Percentiles rank a stretch among this genome's conserved stretches.
Conservation (phyloP, 2,329 filamentous ascomycete genomes). For the Zalaria obscura region DNA sequence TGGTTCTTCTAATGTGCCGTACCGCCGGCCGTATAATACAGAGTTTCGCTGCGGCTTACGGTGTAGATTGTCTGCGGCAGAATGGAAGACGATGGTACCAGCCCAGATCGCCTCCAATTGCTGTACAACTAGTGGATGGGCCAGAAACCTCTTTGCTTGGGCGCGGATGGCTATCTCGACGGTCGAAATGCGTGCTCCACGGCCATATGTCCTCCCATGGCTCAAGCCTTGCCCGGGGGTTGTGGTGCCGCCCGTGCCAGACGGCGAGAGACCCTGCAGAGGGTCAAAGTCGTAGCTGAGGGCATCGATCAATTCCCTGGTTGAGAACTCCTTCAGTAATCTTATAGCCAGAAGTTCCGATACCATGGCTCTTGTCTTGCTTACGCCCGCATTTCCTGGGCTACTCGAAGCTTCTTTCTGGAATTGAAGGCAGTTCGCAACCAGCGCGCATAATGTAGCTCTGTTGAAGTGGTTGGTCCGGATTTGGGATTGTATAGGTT, state of each 20-base stretch:
- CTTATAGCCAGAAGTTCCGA: conserved; percentile 87
- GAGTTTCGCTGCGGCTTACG: conserved; percentile 32
- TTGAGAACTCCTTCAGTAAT: conserved; percentile 76
- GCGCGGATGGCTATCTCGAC: conserved; percentile 87
- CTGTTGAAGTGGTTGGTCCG: conserved; percentile 69
- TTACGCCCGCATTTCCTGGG: conserved; percentile 72
- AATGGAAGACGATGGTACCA: conserved; percentile 88
- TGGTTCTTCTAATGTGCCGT: conserved; percentile 23
- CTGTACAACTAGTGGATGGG: conserved; percentile 82
- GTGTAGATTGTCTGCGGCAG: conserved; percentile 72
- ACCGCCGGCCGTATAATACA: conserved; percentile 11
- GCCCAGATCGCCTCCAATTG: conserved; percentile 97
- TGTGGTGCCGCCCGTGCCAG: conserved; percentile 20
- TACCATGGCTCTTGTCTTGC: conserved; percentile 70
- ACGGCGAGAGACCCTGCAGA: conserved; percentile 59
- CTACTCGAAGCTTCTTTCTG: conserved; percentile 71
- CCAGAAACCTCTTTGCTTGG: conserved; percentile 81
- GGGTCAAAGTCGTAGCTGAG: conserved; percentile 93
- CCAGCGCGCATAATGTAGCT: conserved; percentile 75
- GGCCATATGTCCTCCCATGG: conserved; percentile 33
- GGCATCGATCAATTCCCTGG: conserved; percentile 81
- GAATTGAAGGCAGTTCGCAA: conserved; percentile 91
- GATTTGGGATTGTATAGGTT: conserved; percentile 88
- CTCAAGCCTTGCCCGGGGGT: conserved; percentile 18
- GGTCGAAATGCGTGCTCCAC: conserved; percentile 68